A percentile compares a stretch with the other conserved stretches of the same genome.
Evolutionary conservation across 1,139 yeast species (phyloP).

Genomic region (Wickerhamiella infanticola): DNA sequence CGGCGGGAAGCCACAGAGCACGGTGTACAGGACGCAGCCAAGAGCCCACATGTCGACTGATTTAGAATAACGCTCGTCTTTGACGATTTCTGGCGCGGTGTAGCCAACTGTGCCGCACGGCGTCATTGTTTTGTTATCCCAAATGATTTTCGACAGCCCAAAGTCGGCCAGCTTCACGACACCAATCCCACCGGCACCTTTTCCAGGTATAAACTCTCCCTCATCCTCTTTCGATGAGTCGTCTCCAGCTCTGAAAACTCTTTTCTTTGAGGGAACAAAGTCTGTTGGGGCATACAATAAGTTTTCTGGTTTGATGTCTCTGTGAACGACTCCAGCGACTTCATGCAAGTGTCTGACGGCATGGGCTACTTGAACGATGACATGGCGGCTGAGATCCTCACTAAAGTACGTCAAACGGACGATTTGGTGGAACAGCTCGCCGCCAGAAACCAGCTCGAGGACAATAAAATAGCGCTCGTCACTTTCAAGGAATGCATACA

Average conservation of each 20-base stretch:
- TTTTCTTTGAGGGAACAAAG: slow-evolving; percentile 36
- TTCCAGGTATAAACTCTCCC: slow-evolving; percentile 58
- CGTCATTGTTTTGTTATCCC: slow-evolving; percentile 64
- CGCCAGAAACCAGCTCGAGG: slow-evolving; percentile 79
- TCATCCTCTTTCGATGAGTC: slow-evolving; percentile 72
- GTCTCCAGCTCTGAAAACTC: slow-evolving; percentile 50
- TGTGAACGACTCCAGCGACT: slow-evolving; percentile 72
- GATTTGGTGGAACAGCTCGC: slow-evolving; percentile 88
- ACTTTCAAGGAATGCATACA: slow-evolving; percentile 54
- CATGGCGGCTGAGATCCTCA: slow-evolving; percentile 72
- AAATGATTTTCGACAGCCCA: slow-evolving; percentile 73
- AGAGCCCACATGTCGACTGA: slow-evolving; percentile 94
- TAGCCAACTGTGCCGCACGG: slow-evolving; percentile 86
- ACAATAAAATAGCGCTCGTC: slow-evolving; percentile 57
- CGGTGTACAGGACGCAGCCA: slow-evolving; percentile 82
- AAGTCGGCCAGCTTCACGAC: slow-evolving; percentile 75
- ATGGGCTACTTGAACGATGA: slow-evolving; percentile 67
- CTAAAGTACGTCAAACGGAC: slow-evolving; percentile 82
- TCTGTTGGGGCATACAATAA: slow-evolving; percentile 67
- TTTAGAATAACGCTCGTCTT: slow-evolving; percentile 47
- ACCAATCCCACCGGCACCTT: slow-evolving; percentile 55
- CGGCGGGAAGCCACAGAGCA: slow-evolving; percentile 82
- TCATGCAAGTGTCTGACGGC: slow-evolving; percentile 74
- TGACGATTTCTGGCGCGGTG: slow-evolving; percentile 84
- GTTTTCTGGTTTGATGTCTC: slow-evolving; percentile 94